These are phyloP conservation scores for Chaetothyriales sp. DNA, from an alignment of 2,329 filamentous ascomycete genomes.

Conservation along the genomic window DNA sequence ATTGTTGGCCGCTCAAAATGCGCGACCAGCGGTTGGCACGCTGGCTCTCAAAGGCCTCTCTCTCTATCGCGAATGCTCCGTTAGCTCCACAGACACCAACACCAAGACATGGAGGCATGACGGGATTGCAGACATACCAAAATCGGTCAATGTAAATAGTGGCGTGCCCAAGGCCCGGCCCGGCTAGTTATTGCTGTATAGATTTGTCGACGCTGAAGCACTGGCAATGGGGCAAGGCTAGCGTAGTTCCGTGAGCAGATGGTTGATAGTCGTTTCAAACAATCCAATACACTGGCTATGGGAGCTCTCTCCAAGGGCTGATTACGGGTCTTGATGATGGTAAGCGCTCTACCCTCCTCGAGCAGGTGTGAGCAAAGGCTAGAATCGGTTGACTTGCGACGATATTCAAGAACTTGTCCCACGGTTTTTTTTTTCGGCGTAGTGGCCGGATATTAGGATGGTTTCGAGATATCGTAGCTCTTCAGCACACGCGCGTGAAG, in stretches of 20 bases:
- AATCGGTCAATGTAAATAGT: background rate
- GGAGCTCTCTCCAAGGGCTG: too few relatives aligned
- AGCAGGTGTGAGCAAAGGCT: too few relatives aligned
- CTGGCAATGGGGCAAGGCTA: background rate
- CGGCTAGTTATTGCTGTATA: too few relatives aligned
- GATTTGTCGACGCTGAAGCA: too few relatives aligned
- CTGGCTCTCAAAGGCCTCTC: slow-evolving; percentile 12
- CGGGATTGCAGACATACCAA: background rate
- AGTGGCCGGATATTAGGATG: background rate
- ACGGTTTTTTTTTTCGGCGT: too few relatives aligned
- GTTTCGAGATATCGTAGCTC: background rate
- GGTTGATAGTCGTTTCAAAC: too few relatives aligned
- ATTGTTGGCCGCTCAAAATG: slow-evolving; percentile 16
- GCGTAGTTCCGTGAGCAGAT: background rate
- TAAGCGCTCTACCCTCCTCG: too few relatives aligned
- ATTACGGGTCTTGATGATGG: too few relatives aligned
- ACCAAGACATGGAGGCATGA: too few relatives aligned
- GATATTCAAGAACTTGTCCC: too few relatives aligned
- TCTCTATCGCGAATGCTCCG: background rate
- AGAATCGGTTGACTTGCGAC: too few relatives aligned
- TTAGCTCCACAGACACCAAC: background rate
- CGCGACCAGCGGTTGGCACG: slow-evolving; percentile 14
- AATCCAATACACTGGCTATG: too few relatives aligned
- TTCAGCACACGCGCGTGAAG: background rate
- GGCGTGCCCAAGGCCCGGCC: background rate